Base-by-base conservation (phyloP, 306 rosid genomes). In the Lotus japonicus region DNA sequence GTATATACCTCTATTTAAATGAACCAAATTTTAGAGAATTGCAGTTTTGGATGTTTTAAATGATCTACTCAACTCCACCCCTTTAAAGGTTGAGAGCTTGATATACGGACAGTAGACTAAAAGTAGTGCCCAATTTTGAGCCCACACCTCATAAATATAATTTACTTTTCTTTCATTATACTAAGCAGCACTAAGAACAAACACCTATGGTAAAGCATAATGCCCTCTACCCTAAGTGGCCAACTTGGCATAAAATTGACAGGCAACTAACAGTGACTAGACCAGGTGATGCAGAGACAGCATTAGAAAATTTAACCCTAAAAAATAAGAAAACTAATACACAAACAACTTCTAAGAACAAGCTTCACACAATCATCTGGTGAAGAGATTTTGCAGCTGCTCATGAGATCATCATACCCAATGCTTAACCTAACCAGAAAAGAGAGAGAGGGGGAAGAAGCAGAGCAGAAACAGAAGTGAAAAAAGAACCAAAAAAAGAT, bases 321-420 rank as follows among this genome's bases (percentile, higher is more conserved):
- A 15, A 48, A 39, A 16, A 33, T 19, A 11, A 3, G 38, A 5
- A 48, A 36, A 52, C n/a, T 17, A 36, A 38, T 62, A 75, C 55
- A 39, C 62, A 48, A 23, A 55, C 31, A 31, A 21, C 61, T 58
- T 31, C 81, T 55, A 55, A 35, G 70, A 56, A 62, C 66, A 77
- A 72, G 68, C 84, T 75, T 69, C 77, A 79, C 71, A 76, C 50
- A 71, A 72, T 69, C 68, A 58, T 66, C 87, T 59, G 71, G 58
- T 42, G 75, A 78, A 43, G 73, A 72, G 69, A 69, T 56, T 74
- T 64, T 35, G 80, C 74, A 68, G 84, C 87, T 70, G 80, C 85
- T 68, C 85, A 75, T 64, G 58, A 59, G 50, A 75, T 76, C 88
- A 72, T 72, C 86, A 39, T 48, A 76, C 77, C 84, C 82, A 73